Percentiles rank a stretch among this genome's conserved stretches.
phyloP scores from a whole-genome alignment of 768 basidiomycete genomes.

The Mycena filopes region DNA sequence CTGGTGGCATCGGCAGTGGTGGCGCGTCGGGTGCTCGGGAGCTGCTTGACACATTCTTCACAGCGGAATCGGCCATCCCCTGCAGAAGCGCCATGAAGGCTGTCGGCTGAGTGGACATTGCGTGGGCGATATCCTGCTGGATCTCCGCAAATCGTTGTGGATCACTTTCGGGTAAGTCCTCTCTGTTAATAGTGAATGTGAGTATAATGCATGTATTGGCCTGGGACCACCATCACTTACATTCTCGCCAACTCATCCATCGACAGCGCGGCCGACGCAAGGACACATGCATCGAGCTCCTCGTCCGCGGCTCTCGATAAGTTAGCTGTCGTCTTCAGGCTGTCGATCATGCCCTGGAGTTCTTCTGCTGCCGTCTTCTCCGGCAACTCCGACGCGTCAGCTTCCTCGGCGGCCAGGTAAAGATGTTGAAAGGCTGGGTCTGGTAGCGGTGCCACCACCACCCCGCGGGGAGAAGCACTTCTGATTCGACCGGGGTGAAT shows the following conservation, averaged over 20 bases:
- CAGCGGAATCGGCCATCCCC: background rate
- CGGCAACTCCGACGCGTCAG: background rate
- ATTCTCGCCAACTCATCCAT: conserved; percentile 16
- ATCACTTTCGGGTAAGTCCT: background rate
- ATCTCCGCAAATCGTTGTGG: background rate
- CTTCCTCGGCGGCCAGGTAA: background rate
- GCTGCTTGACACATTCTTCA: background rate
- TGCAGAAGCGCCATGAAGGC: background rate
- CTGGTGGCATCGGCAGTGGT: no score
- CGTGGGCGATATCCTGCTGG: background rate
- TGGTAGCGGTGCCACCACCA: background rate
- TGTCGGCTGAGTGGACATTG: background rate
- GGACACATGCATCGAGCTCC: conserved; percentile 2
- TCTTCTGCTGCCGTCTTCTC: background rate
- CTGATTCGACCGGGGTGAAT: conserved; percentile 3
- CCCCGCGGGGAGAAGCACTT: background rate
- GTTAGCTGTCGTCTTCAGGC: background rate
- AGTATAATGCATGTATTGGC: background rate
- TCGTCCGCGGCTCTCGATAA: background rate
- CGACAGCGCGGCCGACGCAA: conserved; percentile 9
- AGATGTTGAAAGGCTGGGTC: background rate
- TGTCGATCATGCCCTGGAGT: background rate
- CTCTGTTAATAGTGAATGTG: background rate
- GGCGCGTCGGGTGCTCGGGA: background rate
- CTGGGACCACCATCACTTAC: no score